A percentile compares a stretch with the other conserved stretches of the same genome.
Conservation (phyloP, 371 early-diverging fungal genomes). For the Apophysomyces elegans region DNA sequence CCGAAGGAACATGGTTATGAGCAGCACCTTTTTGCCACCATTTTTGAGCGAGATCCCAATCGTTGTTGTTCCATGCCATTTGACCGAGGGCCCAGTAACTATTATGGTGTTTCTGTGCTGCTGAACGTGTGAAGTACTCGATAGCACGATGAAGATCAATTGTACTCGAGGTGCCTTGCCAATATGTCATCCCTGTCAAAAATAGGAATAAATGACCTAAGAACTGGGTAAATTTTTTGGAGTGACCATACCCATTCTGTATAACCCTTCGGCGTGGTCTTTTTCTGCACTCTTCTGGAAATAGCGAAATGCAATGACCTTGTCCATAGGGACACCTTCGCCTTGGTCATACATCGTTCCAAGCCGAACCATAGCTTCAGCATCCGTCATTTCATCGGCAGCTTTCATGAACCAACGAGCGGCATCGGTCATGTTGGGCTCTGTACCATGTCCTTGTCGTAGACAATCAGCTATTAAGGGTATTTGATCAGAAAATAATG, state of each 20-base stretch:
- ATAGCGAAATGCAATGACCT: constrained; percentile 15
- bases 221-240: constrained; percentile 10
- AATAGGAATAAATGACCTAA: background rate
- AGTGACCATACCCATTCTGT: constrained; percentile 12
- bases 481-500: constrained; percentile 1
- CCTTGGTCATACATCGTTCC: constrained; percentile 22
- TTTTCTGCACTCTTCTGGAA: constrained; percentile 16
- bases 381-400: constrained; percentile 24
- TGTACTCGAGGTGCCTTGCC: constrained; percentile 24
- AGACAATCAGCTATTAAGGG: constrained; percentile 38
- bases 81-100: constrained; percentile 44
- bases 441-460: constrained; percentile 31
- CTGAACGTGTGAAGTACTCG: constrained; percentile 39
- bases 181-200: constrained; percentile 24
- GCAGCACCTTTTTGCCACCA: constrained; percentile 40
- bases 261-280: constrained; percentile 16
- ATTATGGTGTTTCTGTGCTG: constrained; percentile 31
- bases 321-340: constrained; percentile 16
- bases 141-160: constrained; percentile 25
- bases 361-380: constrained; percentile 23
- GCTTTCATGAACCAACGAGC: constrained; percentile 39
- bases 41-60: constrained; percentile 33
- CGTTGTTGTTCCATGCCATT: constrained; percentile 35
- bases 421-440: constrained; percentile 21
- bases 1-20: constrained; percentile 35